These are phyloP conservation scores for Terfezia boudieri DNA, from an alignment of 495 filamentous ascomycete genomes.

Conservation along the genomic window DNA sequence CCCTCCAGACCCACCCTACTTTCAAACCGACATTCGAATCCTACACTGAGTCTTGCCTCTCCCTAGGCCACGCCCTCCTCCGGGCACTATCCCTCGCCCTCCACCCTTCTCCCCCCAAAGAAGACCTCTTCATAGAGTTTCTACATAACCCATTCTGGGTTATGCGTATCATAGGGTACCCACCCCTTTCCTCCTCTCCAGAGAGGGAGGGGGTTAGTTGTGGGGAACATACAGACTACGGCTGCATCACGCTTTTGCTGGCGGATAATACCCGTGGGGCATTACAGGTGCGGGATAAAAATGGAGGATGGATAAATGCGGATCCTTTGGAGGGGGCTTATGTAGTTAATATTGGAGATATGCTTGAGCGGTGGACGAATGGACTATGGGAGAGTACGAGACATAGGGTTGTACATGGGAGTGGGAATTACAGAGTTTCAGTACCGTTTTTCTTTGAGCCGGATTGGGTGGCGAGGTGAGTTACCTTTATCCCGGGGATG, in stretches of 20 bases:
- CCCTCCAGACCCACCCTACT: not conserved
- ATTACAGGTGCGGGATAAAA: slow-evolving; percentile 29
- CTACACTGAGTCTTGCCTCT: not conserved
- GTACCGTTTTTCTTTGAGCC: slow-evolving; percentile 36
- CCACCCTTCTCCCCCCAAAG: slow-evolving; percentile 2
- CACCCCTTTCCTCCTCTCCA: slow-evolving; percentile 4
- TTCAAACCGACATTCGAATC: slow-evolving; percentile 2
- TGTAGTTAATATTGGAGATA: slow-evolving; percentile 46
- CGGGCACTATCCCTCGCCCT: slow-evolving; percentile 13
- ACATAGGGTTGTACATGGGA: slow-evolving; percentile 31
- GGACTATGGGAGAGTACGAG: slow-evolving; percentile 37
- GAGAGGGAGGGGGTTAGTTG: slow-evolving; percentile 23
- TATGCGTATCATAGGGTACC: slow-evolving; percentile 15
- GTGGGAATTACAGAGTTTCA: slow-evolving; percentile 27
- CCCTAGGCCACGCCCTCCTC: slow-evolving; percentile 5
- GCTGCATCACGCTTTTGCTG: slow-evolving; percentile 32
- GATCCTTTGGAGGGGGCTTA: slow-evolving; percentile 33
- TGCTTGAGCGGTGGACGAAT: slow-evolving; percentile 40
- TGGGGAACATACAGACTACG: slow-evolving; percentile 36
- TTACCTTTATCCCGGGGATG: not conserved
- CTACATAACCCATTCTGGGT: slow-evolving; percentile 9
- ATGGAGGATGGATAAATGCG: slow-evolving; percentile 33
- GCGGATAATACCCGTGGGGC: slow-evolving; percentile 33
- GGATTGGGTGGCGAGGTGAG: slow-evolving; percentile 9
- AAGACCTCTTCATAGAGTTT: slow-evolving; percentile 7